These are phyloP conservation scores for Posidonia oceanica DNA, from an alignment of 116 monocot species.

Conservation along the genomic window DNA sequence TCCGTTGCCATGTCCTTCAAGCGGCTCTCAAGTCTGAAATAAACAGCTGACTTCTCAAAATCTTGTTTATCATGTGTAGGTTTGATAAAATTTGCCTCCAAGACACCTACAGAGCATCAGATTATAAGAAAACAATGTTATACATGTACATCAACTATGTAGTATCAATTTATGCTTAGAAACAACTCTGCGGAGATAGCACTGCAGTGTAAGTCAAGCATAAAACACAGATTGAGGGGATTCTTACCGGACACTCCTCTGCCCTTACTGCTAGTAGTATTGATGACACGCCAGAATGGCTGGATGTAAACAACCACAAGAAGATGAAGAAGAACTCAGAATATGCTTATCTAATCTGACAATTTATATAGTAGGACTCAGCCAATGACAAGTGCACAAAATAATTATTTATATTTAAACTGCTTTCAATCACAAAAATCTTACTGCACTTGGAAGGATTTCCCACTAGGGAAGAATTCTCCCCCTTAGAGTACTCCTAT, in stretches of 20 bases:
- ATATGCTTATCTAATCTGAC: background rate
- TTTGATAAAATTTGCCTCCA: conserved; percentile 76
- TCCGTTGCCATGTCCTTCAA: conserved; percentile 77
- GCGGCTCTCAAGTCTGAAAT: conserved; percentile 51
- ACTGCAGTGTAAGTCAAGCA: background rate
- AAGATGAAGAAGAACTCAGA: background rate
- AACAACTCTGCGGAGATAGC: background rate
- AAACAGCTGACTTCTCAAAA: conserved; percentile 80
- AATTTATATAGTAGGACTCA: too few relatives aligned
- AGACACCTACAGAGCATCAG: conserved; percentile 27
- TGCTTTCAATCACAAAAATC: too few relatives aligned
- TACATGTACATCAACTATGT: background rate
- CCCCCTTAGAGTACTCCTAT: too few relatives aligned
- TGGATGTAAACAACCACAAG: conserved; percentile 14
- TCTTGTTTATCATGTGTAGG: conserved; percentile 96
- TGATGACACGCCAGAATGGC: conserved; percentile 74
- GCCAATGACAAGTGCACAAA: too few relatives aligned
- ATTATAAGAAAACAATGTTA: background rate
- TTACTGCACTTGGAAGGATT: too few relatives aligned
- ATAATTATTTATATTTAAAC: too few relatives aligned
- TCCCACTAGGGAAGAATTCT: too few relatives aligned
- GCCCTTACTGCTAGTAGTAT: conserved; percentile 23
- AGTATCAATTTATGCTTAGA: background rate
- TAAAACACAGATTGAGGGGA: background rate
- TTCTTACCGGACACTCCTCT: conserved; percentile 73